Base-by-base conservation (phyloP, 768 basidiomycete species). In the Xerocomellus dryophilus region DNA sequence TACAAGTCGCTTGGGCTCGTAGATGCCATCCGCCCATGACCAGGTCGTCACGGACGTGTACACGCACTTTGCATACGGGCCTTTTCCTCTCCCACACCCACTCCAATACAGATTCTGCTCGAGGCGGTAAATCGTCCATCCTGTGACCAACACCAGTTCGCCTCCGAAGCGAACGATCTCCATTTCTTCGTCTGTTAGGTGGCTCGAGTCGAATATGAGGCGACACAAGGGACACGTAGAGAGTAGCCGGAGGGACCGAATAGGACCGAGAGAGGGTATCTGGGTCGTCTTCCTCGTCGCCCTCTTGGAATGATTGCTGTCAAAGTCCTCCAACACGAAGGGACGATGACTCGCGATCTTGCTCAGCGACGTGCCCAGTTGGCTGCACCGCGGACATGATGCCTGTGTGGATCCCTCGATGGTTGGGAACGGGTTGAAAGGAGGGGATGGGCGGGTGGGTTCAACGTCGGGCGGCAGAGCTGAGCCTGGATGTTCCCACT, bases 221-320 rank as follows among this genome's bases (percentile, higher is more conserved):
- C 58, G 55, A 29, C 53, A 63, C 15, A 57, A 9, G 12, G 51
- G 41, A 20, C 61, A 56, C 3, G 51, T 51, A 3, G 58, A 48
- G 18, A 60, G 54, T 5, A 60, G 29, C 6, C 36, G 21, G 17
- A 62, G 39, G 5, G 49, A 51, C 17, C 5, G 7, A 3, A 62
- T 20, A 21, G 45, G 47, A 6, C 50, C 54, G 2, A 59, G 47
- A 23, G 41, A 11, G 12, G 38, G 50, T 15, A 60, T 43, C 32
- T 38, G 53, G 2, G 23, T 34, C 32, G n/a, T 51, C 35, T 48
- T 53, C 12, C 11, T 60, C 9, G 7, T 50, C 32, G 27, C 53
- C 8, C 18, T 50, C 31, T 20, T n/a, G 34, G 17, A 9, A 32
- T 35, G 6, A 5, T 36, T 4, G 0, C 20, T 21, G 1, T 36